Conservation (phyloP, 208 protist genomes). For the Endotrypanum monterogeii region DNA sequence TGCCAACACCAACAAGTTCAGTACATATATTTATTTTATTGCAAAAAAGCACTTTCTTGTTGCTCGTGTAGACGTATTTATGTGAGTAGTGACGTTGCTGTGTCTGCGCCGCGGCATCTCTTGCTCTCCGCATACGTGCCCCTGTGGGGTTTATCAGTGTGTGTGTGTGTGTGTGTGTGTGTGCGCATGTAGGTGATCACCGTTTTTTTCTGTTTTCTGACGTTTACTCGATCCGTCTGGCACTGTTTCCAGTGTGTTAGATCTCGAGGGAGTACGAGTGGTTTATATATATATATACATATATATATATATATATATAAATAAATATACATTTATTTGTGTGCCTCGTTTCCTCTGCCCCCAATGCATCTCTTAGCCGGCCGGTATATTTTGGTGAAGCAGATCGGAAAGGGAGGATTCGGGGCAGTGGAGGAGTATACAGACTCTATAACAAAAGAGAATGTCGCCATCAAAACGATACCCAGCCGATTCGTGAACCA, state of each 20-base stretch:
- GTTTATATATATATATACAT: too few species aligned
- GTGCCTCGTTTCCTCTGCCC: background rate
- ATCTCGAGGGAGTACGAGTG: background rate
- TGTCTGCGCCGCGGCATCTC: too few species aligned
- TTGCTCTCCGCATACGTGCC: too few species aligned
- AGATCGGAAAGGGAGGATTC: constrained; percentile 95
- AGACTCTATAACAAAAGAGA: constrained; percentile 68
- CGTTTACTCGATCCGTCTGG: background rate
- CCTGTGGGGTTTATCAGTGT: too few species aligned
- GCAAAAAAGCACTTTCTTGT: too few species aligned
- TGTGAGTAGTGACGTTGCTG: too few species aligned
- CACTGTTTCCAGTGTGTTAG: background rate
- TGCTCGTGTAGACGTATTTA: too few species aligned
- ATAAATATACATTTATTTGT: background rate
- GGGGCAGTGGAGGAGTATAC: constrained; percentile 96
- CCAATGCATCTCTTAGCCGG: constrained; percentile 51
- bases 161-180: background rate
- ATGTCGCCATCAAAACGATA: constrained; percentile 93
- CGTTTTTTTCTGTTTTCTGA: background rate
- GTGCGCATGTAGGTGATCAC: background rate
- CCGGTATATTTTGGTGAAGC: constrained; percentile 60
- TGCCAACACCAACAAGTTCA: too few species aligned
- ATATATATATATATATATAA: too few species aligned
- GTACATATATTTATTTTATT: too few species aligned
- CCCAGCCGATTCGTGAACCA: constrained; percentile 83